phyloP scores from a whole-genome alignment of 108 stramenopile genomes.

The Mediolabrus comicus region DNA sequence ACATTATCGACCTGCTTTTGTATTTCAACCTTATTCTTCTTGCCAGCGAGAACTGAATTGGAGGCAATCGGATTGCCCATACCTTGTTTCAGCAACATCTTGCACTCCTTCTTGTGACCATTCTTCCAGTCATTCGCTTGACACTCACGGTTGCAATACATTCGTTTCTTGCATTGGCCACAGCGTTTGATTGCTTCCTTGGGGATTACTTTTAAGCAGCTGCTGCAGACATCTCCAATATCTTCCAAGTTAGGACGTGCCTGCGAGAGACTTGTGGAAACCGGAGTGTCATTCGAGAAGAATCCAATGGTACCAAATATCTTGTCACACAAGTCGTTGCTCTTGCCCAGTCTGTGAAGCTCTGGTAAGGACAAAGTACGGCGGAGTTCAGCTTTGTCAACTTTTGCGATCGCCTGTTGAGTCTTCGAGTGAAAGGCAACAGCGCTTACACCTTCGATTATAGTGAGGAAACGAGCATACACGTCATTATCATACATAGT shows the following conservation, averaged over 20 bases:
- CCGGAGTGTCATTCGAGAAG: background rate
- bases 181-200: background rate
- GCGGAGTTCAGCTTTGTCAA: background rate
- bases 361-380: too few relatives aligned
- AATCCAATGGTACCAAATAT: background rate
- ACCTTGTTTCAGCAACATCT: too few relatives aligned
- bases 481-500: background rate
- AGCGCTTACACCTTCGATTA: background rate
- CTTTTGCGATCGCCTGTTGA: background rate
- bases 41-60: too few relatives aligned
- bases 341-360: background rate
- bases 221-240: background rate
- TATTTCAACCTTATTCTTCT: background rate
- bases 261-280: too few relatives aligned
- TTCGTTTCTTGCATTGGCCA: background rate
- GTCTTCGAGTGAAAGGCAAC: background rate
- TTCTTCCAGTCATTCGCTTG: background rate
- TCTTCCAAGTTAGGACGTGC: background rate
- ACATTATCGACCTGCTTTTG: background rate
- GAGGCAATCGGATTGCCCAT: too few relatives aligned
- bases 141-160: slow-evolving; percentile 1
- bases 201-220: background rate
- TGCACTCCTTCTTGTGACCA: background rate
- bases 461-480: background rate
- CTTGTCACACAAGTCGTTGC: background rate